Conservation (phyloP, 1,139 yeast species). For the Entelexis paramagnoliae region DNA sequence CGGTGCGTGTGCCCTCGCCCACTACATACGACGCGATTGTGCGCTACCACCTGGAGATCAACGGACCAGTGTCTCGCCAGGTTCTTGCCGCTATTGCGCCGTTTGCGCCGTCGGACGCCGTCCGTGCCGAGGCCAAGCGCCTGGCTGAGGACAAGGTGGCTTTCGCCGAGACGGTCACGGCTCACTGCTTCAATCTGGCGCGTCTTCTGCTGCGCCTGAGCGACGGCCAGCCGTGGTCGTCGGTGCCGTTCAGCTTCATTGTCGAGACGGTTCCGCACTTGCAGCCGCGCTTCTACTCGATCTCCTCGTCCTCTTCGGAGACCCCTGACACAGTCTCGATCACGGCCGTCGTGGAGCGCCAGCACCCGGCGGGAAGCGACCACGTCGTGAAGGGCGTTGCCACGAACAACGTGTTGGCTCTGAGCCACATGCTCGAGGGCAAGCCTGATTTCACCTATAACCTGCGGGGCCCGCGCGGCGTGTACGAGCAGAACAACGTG, state of each 20-base stretch:
- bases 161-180: conserved; percentile 56
- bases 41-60: conserved; percentile 80
- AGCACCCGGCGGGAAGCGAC: conserved; percentile 35
- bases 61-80: conserved; percentile 92
- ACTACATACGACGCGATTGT: conserved; percentile 80
- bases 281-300: conserved; percentile 93
- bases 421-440: conserved; percentile 29
- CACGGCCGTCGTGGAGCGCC: conserved; percentile 88
- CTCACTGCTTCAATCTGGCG: conserved; percentile 58
- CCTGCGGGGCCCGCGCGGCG: conserved; percentile 54
- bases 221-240: conserved; percentile 52
- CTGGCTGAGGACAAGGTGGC: conserved; percentile 59
- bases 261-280: conserved; percentile 71
- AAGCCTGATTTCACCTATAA: conserved; percentile 47
- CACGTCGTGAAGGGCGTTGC: conserved; percentile 71
- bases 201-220: conserved; percentile 61
- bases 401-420: conserved; percentile 72
- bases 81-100: conserved; percentile 64
- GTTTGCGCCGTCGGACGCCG: conserved; percentile 63
- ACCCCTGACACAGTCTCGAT: conserved; percentile 61
- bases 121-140: conserved; percentile 43
- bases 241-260: conserved; percentile 74
- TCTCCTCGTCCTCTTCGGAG: conserved; percentile 76
- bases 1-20: conserved; percentile 80
- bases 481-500: neutral